Evolutionary conservation across 192 early-diverging fungal genomes (phyloP), one percentile per base, ranked within the genome.

Genomic region (Phycomyces nitens): DNA sequence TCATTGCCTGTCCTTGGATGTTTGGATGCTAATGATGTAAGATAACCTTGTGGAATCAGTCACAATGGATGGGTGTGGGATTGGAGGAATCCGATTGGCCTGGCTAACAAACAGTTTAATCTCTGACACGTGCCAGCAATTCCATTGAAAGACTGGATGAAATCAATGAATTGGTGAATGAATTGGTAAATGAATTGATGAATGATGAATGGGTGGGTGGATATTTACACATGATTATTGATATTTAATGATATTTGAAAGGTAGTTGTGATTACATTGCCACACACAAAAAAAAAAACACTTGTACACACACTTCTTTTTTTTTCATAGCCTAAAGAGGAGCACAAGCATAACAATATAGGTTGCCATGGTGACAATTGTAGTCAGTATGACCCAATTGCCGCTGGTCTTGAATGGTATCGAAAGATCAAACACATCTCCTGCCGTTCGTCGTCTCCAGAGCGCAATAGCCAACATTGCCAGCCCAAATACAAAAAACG

Each of bases 371-470:
- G 79, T 77, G 29, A 85, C 53, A 21, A 74, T 14, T 0, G 78
- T 75, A 12, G 81, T 80, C 15, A 81, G 52, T 41, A 78, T 53
- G 27, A 85, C 77, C 77, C 78, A 85, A 26, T 74, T 69, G 15
- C 83, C 83, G 39, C 75, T 73, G 0, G 83, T 85, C 58, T 75
- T 64, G 49, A 83, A 85, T 12, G 81, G 79, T 53, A 80, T 74
- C 7, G 53, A 50, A 20, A 72, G 71, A 65, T 85, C 80, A 64
- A 85, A 83, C n/a, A 85, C 71, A 53, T 85, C 81, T 7, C 71
- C 71, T 6, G 79, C 71, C 15, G 75, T 72, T 38, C 71, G 60
- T 49, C 81, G 22, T 29, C 81, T 39, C 54, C 80, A 62, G 2
- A 76, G 53, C 0, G 83, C 75, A 51, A 85, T 85, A 24, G 64